phyloP scores from a whole-genome alignment of 2,329 filamentous ascomycete species.

The Mycogone perniciosa region DNA sequence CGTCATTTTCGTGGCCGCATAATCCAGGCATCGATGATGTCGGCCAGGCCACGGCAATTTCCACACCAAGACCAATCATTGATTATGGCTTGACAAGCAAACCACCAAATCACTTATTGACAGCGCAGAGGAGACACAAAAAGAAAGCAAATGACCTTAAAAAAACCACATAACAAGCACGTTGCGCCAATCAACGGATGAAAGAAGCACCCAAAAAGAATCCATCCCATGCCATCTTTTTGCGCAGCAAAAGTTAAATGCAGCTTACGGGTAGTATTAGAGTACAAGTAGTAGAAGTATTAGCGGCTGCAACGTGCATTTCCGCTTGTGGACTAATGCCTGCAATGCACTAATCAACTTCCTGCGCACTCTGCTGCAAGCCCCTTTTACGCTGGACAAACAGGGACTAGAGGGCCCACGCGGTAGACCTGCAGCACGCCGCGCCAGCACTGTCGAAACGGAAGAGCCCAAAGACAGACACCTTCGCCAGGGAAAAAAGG shows the following conservation, averaged over 20 bases:
- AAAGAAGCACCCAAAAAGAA: neutral
- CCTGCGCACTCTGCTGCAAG: neutral
- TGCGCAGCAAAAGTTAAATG: too few relatives aligned
- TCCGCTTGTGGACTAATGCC: too few relatives aligned
- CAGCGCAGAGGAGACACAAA: neutral
- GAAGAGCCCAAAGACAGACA: neutral
- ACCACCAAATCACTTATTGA: too few relatives aligned
- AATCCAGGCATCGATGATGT: constrained; percentile 2
- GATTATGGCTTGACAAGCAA: neutral
- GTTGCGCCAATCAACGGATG: neutral
- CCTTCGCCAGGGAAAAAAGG: constrained; percentile 2
- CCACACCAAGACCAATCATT: neutral
- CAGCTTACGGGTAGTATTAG: too few relatives aligned
- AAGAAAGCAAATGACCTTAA: neutral
- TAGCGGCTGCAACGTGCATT: too few relatives aligned
- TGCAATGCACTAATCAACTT: too few relatives aligned
- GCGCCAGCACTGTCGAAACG: neutral
- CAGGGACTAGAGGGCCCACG: constrained; percentile 6
- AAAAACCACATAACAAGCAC: too few relatives aligned
- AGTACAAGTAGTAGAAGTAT: too few relatives aligned
- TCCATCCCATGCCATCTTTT: neutral
- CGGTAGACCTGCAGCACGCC: constrained; percentile 6
- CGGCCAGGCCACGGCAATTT: neutral
- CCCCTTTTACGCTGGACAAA: constrained; percentile 6
- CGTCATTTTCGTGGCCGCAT: neutral